Percentiles rank a stretch among this genome's conserved stretches.
These are phyloP conservation scores for Tolypocladium amazonense DNA, from an alignment of 2,329 filamentous ascomycete genomes.

Conservation along the genomic window DNA sequence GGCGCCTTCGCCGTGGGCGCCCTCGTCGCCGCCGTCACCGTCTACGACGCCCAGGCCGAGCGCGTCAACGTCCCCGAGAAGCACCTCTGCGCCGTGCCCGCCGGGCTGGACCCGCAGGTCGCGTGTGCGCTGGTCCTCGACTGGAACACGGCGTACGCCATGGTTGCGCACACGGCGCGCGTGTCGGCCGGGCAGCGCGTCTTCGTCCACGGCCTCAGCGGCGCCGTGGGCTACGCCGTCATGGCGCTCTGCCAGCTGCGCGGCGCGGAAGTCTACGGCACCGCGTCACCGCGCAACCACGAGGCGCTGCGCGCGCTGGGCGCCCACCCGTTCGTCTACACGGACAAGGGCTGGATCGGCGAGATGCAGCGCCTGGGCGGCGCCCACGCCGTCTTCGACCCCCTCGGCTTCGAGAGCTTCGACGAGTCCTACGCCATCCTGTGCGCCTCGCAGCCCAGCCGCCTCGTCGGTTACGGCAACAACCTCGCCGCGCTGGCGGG, in stretches of 20 bases:
- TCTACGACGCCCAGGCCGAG: constrained; percentile 32
- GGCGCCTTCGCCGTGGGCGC: constrained; percentile 20
- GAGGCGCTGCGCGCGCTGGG: constrained; percentile 24
- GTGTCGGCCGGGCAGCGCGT: constrained; percentile 32
- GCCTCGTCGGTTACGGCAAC: constrained; percentile 26
- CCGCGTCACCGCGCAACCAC: constrained; percentile 35
- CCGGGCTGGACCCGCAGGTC: constrained; percentile 26
- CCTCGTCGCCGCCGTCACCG: constrained; percentile 23
- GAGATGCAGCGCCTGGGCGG: constrained; percentile 33
- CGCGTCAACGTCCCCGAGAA: constrained; percentile 35
- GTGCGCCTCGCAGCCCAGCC: constrained; percentile 18
- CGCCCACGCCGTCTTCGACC: constrained; percentile 35
- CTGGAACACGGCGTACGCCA: constrained; percentile 31
- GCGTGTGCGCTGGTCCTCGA: constrained; percentile 31
- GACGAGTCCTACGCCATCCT: constrained; percentile 38
- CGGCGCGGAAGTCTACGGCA: constrained; percentile 38
- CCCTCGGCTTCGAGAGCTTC: constrained; percentile 38
- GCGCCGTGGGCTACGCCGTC: constrained; percentile 34
- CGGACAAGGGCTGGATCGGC: constrained; percentile 36
- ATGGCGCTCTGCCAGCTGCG: constrained; percentile 28
- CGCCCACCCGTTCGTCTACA: constrained; percentile 33
- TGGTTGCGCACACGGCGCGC: constrained; percentile 25
- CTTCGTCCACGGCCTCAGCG: constrained; percentile 39
- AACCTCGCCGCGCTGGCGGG: constrained; percentile 20
- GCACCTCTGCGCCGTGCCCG: constrained; percentile 30